Conservation (phyloP, 148 eudicot genomes). For the Vaccinium corymbosum region DNA sequence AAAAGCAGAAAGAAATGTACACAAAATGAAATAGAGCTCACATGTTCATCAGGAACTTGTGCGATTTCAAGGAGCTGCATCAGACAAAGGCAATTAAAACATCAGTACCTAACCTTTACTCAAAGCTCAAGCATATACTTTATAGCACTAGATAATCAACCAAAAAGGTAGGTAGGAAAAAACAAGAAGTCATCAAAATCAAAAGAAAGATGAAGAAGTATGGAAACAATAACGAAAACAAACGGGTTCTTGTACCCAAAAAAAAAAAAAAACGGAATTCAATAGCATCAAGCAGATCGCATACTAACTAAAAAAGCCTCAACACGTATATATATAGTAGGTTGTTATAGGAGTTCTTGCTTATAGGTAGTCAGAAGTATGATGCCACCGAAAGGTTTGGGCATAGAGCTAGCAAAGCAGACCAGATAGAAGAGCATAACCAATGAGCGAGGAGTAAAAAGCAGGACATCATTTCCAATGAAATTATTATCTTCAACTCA, state of each 20-base stretch:
- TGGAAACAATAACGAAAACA: not conserved
- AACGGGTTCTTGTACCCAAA: not conserved
- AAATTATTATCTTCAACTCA: not conserved
- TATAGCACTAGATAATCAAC: not conserved
- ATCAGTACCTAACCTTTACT: not conserved
- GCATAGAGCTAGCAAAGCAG: not conserved
- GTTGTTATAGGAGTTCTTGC: not conserved
- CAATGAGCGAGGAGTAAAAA: not conserved
- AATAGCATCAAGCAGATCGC: not conserved
- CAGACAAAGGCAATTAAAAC: not conserved
- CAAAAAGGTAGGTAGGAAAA: not conserved
- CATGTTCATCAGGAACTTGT: not conserved
- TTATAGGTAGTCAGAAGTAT: not conserved
- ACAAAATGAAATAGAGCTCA: not conserved
- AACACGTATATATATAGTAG: not conserved
- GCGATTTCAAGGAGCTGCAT: constrained; percentile 4
- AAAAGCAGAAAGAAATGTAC: not conserved
- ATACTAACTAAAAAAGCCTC: not conserved
- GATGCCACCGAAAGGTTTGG: not conserved
- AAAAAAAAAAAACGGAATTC: not conserved
- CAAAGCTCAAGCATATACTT: not conserved
- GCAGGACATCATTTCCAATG: not conserved
- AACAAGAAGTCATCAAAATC: not conserved
- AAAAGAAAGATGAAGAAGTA: not conserved
- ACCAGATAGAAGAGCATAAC: not conserved